phyloP scores from a whole-genome alignment of 1,284 basidiomycete genomes.

The Ustilago esculenta region DNA sequence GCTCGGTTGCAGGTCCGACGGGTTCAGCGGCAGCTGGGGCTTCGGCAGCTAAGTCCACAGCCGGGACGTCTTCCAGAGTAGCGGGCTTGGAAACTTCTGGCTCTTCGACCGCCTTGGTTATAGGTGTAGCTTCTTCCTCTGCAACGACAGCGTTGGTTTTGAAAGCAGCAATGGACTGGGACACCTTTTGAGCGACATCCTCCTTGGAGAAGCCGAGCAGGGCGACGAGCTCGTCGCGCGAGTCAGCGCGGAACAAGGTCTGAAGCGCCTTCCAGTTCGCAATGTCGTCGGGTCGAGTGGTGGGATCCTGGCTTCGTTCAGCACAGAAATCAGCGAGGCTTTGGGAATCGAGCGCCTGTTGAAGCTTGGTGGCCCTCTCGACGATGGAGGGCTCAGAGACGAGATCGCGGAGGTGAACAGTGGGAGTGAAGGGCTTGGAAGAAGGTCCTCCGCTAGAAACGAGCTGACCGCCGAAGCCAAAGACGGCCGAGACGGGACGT shows the following conservation, averaged over 20 bases:
- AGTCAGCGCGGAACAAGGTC: conserved; percentile 88
- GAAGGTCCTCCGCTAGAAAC: conserved; percentile 70
- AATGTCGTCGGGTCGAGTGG: conserved; percentile 69
- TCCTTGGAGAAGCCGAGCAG: conserved; percentile 92
- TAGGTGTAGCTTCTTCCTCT: conserved; percentile 62
- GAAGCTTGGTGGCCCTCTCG: conserved; percentile 79
- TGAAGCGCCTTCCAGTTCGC: conserved; percentile 83
- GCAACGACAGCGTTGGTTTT: conserved; percentile 49
- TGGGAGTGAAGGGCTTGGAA: conserved; percentile 66
- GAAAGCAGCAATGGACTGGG: conserved; percentile 81
- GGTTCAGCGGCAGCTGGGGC: conserved; percentile 6
- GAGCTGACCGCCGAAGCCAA: conserved; percentile 92
- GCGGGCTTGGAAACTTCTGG: conserved; percentile 41
- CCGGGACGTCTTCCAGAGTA: conserved; percentile 70
- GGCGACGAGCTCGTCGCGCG: conserved; percentile 87
- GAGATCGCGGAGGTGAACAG: conserved; percentile 60
- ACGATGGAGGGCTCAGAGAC: conserved; percentile 82
- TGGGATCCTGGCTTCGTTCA: conserved; percentile 54
- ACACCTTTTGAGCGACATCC: conserved; percentile 81
- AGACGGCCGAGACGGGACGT: conserved; percentile 81
- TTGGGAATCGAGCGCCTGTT: conserved; percentile 74
- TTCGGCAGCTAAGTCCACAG: conserved; percentile 35
- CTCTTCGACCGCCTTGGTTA: conserved; percentile 53
- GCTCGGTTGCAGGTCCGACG: conserved; percentile 2
- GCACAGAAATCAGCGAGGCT: conserved; percentile 61